Base-by-base conservation (phyloP, 345 rosid species). In the Eutrema heterophyllum region DNA sequence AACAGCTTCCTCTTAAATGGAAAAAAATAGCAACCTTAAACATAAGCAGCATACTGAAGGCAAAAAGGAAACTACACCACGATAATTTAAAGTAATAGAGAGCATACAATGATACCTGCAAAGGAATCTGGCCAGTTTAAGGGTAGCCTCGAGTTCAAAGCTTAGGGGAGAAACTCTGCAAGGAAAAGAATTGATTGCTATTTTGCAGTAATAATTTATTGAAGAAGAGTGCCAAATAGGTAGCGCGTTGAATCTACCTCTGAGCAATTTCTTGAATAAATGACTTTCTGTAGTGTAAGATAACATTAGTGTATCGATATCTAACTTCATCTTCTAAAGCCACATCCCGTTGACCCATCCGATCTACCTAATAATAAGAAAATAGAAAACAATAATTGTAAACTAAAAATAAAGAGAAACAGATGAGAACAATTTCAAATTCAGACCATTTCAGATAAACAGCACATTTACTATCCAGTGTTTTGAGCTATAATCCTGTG, bases 131-230 rank as follows among this genome's bases (percentile, higher is more conserved):
- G 99, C 99, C 79, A 92, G 78, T 78, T 96, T 92, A 77, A 92
- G 82, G 21, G 87, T 88, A 70, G 96, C 97, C 85, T 95, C 99
- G 48, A 95, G 97, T 76, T 95, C 99, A 87, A 96, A 96, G 86
- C 95, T 90, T 72, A 96, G 72, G 11, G 98, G 99, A 14, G 98
- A 96, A 76, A 96, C 98, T 79, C 97, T 92, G 92, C 81, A 85
- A 44, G 63, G 44, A 63, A 58, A 64, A 64, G 30, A 80, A 75
- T 24, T 59, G 62, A 43, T 44, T 67, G 59, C 13, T 69, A 73
- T 53, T 45, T 53, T 40, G 57, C 43, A 53, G 38, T 59, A 21
- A 39, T 43, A 71, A 32, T 41, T 12, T 57, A 77, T 41, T 5
- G 45, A 56, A 77, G 68, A 58, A 71, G 67, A 61, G 44, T 5